Conservation (phyloP, 2,329 filamentous ascomycete species). For the Fusarium sp. region DNA sequence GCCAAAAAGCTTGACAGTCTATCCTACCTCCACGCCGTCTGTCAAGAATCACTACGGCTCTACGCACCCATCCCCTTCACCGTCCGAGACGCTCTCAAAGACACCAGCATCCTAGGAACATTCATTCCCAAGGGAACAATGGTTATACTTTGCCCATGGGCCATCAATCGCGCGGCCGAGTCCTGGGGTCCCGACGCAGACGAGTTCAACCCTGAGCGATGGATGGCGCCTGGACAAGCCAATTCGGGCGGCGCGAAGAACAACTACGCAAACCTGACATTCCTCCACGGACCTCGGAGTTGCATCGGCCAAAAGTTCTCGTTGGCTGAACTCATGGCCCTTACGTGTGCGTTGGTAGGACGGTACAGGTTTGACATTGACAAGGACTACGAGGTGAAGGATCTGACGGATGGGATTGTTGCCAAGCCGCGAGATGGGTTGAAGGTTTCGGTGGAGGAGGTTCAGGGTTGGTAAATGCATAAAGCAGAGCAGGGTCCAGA, state of each 20-base stretch:
- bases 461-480: constrained; percentile 26
- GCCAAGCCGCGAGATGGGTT: constrained; percentile 30
- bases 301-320: constrained; percentile 46
- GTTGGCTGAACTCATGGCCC: constrained; percentile 35
- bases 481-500: not conserved
- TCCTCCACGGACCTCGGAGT: constrained; percentile 68
- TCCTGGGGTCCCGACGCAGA: constrained; percentile 53
- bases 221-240: constrained; percentile 42
- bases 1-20: constrained; percentile 50
- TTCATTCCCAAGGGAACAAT: constrained; percentile 52
- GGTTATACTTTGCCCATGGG: constrained; percentile 48
- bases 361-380: constrained; percentile 30
- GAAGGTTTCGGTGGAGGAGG: constrained; percentile 1
- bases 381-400: constrained; percentile 29
- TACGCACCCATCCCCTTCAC: constrained; percentile 52
- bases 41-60: constrained; percentile 56
- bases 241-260: constrained; percentile 73
- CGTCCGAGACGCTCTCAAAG: constrained; percentile 47
- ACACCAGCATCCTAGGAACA: constrained; percentile 49
- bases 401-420: constrained; percentile 38
- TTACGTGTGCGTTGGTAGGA: constrained; percentile 32
- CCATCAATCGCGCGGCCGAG: constrained; percentile 46
- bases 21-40: constrained; percentile 55
- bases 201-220: constrained; percentile 53
- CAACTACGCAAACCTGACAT: constrained; percentile 80